Evolutionary conservation across 2,329 filamentous ascomycete species (phyloP).

Genomic region (Microcyclosporella mali): DNA sequence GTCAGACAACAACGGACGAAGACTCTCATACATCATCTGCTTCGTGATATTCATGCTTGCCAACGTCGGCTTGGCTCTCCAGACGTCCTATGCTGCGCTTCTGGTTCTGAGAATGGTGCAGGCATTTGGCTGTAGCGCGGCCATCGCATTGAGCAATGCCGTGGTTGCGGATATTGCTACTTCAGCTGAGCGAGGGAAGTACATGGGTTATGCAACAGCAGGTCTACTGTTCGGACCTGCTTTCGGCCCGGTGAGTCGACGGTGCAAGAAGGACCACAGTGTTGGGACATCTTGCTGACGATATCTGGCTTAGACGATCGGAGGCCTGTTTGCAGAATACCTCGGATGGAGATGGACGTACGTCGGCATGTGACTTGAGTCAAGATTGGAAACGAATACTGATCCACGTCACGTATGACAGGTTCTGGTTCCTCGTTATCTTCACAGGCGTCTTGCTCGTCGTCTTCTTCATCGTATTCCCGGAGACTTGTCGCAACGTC

Average conservation of each 20-base stretch:
- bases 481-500: constrained; percentile 38
- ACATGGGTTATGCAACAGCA: constrained; percentile 34
- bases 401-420: no score
- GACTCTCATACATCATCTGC: constrained; percentile 24
- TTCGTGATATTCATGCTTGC: constrained; percentile 26
- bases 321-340: constrained; percentile 30
- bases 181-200: constrained; percentile 30
- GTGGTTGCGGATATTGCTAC: constrained; percentile 35
- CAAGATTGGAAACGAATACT: no score
- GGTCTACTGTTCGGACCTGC: constrained; percentile 17
- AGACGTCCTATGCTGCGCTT: constrained; percentile 22
- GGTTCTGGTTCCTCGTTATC: constrained; percentile 42
- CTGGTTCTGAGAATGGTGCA: constrained; percentile 35
- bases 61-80: constrained; percentile 24
- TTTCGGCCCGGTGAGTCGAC: constrained; percentile 9
- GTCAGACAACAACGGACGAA: constrained; percentile 24
- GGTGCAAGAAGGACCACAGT: no score
- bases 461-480: constrained; percentile 28
- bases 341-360: constrained; percentile 33
- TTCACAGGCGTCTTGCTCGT: constrained; percentile 32
- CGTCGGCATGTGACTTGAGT: no score
- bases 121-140: constrained; percentile 36
- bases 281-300: no score
- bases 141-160: constrained; percentile 32
- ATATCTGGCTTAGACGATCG: constrained; percentile 17